These are phyloP conservation scores for Sclerotinia subarctica DNA, from an alignment of 2,329 filamentous ascomycete species.

Conservation along the genomic window DNA sequence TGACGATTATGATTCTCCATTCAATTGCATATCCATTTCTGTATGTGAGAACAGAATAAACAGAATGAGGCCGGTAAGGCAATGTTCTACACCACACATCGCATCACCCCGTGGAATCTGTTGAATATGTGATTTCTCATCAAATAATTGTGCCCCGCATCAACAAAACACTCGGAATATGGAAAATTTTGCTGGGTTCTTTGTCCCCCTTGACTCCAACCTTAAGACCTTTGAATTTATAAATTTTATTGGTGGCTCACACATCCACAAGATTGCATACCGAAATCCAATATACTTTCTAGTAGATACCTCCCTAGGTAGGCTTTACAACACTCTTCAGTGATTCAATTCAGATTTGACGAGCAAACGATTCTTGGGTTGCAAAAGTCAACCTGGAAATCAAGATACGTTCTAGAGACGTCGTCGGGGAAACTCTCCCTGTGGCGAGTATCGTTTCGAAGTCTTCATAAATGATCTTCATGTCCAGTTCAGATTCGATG, in stretches of 20 bases:
- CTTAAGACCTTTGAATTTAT: neutral
- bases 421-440: neutral
- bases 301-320: too few relatives aligned
- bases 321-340: neutral
- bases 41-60: neutral
- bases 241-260: neutral
- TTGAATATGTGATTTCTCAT: neutral
- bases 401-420: neutral
- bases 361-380: neutral
- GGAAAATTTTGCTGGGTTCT: conserved; percentile 4
- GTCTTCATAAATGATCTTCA: neutral
- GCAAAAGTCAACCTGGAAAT: neutral
- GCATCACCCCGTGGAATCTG: neutral
- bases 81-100: neutral
- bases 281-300: too few relatives aligned
- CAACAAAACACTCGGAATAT: neutral
- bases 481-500: neutral
- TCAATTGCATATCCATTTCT: neutral
- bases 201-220: conserved; percentile 3
- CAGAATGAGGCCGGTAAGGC: too few relatives aligned
- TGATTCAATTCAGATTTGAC: neutral
- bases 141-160: neutral
- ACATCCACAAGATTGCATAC: neutral
- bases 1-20: conserved; percentile 21
- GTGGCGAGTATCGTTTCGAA: neutral